Evolutionary conservation across 371 early-diverging fungal species (phyloP), one percentile per base, ranked within the genome.

Genomic region (Catenaria anguillulae): DNA sequence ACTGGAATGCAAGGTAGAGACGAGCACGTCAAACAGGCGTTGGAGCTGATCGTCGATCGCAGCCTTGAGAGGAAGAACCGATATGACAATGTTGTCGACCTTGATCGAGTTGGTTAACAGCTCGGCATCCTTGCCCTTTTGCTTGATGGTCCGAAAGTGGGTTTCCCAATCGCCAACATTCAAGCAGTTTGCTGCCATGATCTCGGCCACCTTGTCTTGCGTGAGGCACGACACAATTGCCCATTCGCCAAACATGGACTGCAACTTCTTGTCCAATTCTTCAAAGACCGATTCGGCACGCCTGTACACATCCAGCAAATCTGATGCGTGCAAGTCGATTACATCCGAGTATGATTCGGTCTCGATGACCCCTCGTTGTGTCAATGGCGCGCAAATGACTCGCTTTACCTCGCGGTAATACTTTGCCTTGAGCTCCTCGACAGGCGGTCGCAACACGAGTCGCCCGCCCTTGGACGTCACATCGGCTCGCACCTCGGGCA

Each of bases 351-450:
- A 62, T 0, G 33, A 0, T 21, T 33, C 43, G 24, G 0, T 15
- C 36, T 58, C 58, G 31, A 58, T 5, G 2, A 79, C 59, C 15
- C 75, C 72, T 45, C 70, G 68, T 63, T 78, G 78, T 0, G 68
- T 29, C 33, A 67, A 59, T 5, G 80, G 80, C 21, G 77, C 67
- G 55, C 73, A 75, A 60, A 80, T 76, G 61, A 77, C 69, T 61
- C 71, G 72, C 65, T 77, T 77, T 66, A 80, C 67, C 64, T 80
- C 80, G 1, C 76, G 65, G 62, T 76, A 80, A 65, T 77, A 78
- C 65, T 75, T 75, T 29, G 78, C 77, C 35, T 74, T 56, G 52
- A 80, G 68, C 60, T 80, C 78, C 61, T 80, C 80, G 60, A 73
- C 70, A 2, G 76, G 60, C 23, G 80, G 80, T 2, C 77, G 66